Evolutionary conservation across 2,329 filamentous ascomycete genomes (phyloP).

Genomic region (Colletotrichum destructivum): DNA sequence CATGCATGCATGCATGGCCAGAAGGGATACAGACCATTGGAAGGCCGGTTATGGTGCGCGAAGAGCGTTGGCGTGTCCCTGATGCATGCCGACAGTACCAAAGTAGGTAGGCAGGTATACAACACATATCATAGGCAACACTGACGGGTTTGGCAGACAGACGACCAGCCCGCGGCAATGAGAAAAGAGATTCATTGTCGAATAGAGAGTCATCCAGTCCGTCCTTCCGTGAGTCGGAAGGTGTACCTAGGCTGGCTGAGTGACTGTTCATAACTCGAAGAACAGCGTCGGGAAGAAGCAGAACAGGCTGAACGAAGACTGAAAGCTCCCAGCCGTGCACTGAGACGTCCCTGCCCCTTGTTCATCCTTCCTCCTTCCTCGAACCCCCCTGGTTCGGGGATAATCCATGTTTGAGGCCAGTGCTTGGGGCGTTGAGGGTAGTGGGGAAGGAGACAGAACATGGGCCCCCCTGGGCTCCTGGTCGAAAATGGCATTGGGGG

Average conservation of each 20-base stretch:
- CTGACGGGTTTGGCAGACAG: too few species aligned
- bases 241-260: too few species aligned
- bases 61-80: conserved; percentile 16
- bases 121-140: background rate
- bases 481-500: conserved; percentile 20
- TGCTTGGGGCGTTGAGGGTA: conserved; percentile 26
- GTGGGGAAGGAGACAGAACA: conserved; percentile 28
- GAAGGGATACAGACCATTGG: conserved; percentile 35
- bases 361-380: conserved; percentile 22
- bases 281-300: too few species aligned
- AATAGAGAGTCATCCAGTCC: too few species aligned
- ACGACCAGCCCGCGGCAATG: too few species aligned
- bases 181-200: too few species aligned
- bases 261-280: background rate
- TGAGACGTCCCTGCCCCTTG: conserved; percentile 6
- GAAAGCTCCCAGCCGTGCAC: too few species aligned
- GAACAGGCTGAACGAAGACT: too few species aligned
- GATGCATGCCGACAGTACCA: background rate
- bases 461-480: conserved; percentile 13
- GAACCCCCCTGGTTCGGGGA: conserved; percentile 17
- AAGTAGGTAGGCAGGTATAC: background rate
- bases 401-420: conserved; percentile 39
- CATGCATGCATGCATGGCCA: conserved; percentile 34
- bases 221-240: too few species aligned
- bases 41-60: conserved; percentile 30